Percentiles rank a stretch among this genome's conserved stretches.
Conservation (phyloP, 768 basidiomycete genomes). For the Suillus clintonianus region DNA sequence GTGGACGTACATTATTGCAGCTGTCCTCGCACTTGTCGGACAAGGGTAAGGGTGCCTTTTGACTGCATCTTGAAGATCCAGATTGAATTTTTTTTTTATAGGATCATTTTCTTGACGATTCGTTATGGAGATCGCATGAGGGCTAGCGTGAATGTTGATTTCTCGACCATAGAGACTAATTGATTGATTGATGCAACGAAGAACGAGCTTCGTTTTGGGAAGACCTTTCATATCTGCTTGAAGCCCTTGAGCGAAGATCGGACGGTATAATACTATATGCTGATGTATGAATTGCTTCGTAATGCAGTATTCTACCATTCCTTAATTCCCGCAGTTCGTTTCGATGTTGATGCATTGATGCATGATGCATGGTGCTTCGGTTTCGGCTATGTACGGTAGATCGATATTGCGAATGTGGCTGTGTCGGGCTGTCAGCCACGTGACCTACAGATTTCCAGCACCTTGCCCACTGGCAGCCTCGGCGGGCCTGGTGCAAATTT, state of each 20-base stretch:
- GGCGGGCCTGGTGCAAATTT: no score
- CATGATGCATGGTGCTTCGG: background rate
- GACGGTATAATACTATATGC: background rate
- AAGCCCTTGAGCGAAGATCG: background rate
- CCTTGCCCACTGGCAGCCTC: no score
- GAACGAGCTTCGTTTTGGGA: background rate
- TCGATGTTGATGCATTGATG: background rate
- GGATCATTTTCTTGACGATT: conserved; percentile 54
- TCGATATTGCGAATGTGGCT: background rate
- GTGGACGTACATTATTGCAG: conserved; percentile 47
- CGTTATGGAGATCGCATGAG: conserved; percentile 59
- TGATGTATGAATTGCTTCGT: background rate
- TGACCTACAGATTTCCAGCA: no score
- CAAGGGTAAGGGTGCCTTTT: conserved; percentile 46
- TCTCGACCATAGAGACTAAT: conserved; percentile 44
- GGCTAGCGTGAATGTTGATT: conserved; percentile 57
- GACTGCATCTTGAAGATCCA: conserved; percentile 1
- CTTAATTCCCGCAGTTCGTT: background rate
- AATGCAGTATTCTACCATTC: background rate
- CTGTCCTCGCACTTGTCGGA: conserved; percentile 49
- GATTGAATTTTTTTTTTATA: conserved; percentile 35
- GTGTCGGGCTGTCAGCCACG: background rate
- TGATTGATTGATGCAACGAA: conserved; percentile 12
- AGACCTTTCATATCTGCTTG: background rate
- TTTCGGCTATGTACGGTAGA: background rate